Base-by-base conservation (phyloP, 2,329 filamentous ascomycete species). In the Podosphaera aphanis region DNA sequence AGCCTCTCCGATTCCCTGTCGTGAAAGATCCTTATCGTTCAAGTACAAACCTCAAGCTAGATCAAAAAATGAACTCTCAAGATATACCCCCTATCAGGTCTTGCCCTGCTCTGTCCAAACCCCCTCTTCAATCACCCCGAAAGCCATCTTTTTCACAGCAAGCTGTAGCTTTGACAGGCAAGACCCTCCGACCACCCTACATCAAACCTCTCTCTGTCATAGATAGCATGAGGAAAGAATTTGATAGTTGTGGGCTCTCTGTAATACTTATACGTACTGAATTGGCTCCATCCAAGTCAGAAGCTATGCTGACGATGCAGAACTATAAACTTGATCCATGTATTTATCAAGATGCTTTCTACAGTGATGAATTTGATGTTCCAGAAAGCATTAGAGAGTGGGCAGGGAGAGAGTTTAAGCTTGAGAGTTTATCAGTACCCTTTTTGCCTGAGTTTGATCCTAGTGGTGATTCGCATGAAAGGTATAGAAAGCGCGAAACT, bases 271-370 rank as follows among this genome's bases (percentile, higher is more conserved):
- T 64, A 63, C 39, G 55, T 43, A 52, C 54, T 6, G 50, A 52
- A 19, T 44, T 60, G 3, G 65, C 69, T 23, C 69, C 69, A 2
- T 57, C 61, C 1, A 47, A 48, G 40, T 50, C 64, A 39, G 69
- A 66, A 53, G 64, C 84, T 1, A 56, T 63, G 2, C 63, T 64
- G 1, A 79, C 74, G 0, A 68, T 84, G 59, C 61, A 67, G 52
- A 58, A 66, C n/a, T 61, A 67, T 47, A 68, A 68, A 11, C 62
- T 76, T 7, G 79, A 81, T 0, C 67, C 77, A 48, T 70, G 81
- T 13, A 70, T 94, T 43, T 92, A 93, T 51, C 82, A 85, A 59
- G 77, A 85, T 57, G 78, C 86, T 0, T 86, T 79, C 56, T 95
- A 93, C 58, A 82, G 85, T 53, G 69, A 82, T 23, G 83, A 92